Percentiles rank a stretch among this genome's conserved stretches.
These are phyloP conservation scores for Acanthamoeba divionensis DNA, from an alignment of 208 protist species.

Conservation along the genomic window DNA sequence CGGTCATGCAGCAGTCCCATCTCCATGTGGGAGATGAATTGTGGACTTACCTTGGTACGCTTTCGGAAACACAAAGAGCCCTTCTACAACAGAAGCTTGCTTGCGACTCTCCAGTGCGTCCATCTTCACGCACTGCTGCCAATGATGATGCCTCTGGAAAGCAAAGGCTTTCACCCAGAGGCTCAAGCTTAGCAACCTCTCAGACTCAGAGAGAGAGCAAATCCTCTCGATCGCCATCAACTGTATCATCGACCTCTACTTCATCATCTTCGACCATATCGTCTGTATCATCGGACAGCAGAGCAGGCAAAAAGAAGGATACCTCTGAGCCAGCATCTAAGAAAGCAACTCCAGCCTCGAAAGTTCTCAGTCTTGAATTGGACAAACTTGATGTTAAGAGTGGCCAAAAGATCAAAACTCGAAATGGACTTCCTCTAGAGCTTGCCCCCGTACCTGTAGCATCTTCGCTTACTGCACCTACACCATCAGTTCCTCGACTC, in stretches of 20 bases:
- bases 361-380: not conserved
- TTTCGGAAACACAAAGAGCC: conserved; percentile 36
- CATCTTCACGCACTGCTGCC: not conserved
- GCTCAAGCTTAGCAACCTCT: too few species aligned
- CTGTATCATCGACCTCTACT: too few species aligned
- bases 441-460: too few species aligned
- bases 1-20: conserved; percentile 43
- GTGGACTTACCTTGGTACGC: conserved; percentile 11
- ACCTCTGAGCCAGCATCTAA: not conserved
- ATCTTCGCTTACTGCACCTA: too few species aligned
- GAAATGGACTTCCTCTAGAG: too few species aligned
- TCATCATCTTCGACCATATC: not conserved
- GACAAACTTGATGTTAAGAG: not conserved
- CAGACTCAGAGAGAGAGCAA: too few species aligned
- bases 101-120: not conserved
- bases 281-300: too few species aligned
- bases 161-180: too few species aligned
- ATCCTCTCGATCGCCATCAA: too few species aligned
- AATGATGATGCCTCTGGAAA: too few species aligned
- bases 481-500: not conserved
- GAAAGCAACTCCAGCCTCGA: not conserved
- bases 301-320: too few species aligned
- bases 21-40: conserved; percentile 48
- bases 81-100: conserved; percentile 41
- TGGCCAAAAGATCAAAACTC: too few species aligned